phyloP scores from a whole-genome alignment of 805 yeast species.

The Pichia membranifaciens region DNA sequence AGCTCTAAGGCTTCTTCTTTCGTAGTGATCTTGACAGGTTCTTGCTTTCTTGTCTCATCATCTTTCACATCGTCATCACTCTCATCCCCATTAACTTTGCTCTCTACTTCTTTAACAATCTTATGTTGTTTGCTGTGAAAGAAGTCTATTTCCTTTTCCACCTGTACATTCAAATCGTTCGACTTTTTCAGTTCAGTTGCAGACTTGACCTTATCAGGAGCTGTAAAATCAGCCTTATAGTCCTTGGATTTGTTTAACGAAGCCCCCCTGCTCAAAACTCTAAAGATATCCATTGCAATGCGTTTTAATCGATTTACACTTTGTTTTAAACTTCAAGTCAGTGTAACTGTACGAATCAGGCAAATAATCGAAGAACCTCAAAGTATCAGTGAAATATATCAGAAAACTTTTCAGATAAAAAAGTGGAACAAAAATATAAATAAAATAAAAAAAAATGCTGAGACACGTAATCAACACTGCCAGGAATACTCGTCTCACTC shows the following conservation, averaged over 20 bases:
- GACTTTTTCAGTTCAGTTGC: constrained; percentile 30
- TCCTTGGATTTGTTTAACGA: constrained; percentile 55
- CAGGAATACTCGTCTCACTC: not conserved
- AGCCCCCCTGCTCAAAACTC: constrained; percentile 83
- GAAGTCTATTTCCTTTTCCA: constrained; percentile 72
- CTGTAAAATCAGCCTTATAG: constrained; percentile 37
- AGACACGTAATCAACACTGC: not conserved
- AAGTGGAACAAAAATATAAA: too few species aligned
- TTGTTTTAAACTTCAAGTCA: not conserved
- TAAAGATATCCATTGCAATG: constrained; percentile 73
- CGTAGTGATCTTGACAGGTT: constrained; percentile 35
- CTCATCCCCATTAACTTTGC: constrained; percentile 21
- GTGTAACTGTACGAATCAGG: too few species aligned
- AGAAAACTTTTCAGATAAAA: too few species aligned
- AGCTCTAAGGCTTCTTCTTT: constrained; percentile 55
- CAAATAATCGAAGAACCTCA: too few species aligned
- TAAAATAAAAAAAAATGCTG: too few species aligned
- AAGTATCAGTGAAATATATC: too few species aligned
- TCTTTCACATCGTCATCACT: constrained; percentile 25
- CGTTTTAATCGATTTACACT: too few species aligned
- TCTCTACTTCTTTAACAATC: constrained; percentile 16
- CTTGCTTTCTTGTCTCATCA: not conserved
- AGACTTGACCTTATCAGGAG: constrained; percentile 23
- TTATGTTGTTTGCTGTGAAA: constrained; percentile 53
- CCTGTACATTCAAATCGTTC: constrained; percentile 30